phyloP scores from a whole-genome alignment of 352 stramenopile genomes.

The Thalassiosira exigua region DNA sequence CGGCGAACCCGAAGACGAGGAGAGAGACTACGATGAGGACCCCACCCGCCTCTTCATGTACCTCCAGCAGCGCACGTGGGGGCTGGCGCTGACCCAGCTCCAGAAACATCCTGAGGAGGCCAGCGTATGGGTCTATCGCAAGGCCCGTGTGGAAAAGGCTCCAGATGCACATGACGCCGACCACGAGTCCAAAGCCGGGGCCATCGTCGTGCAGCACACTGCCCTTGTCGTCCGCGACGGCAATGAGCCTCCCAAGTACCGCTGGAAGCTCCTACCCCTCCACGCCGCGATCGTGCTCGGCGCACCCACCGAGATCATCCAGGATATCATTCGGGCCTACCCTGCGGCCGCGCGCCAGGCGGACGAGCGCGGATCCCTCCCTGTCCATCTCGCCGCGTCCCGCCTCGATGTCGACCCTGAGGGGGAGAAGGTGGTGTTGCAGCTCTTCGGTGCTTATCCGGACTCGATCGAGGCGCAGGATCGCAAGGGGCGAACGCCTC shows the following conservation, averaged over 20 bases:
- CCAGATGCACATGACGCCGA: constrained; percentile 42
- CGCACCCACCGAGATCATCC: constrained; percentile 49
- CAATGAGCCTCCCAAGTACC: constrained; percentile 19
- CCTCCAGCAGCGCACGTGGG: constrained; percentile 55
- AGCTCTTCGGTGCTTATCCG: constrained; percentile 49
- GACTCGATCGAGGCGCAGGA: constrained; percentile 57
- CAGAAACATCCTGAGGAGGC: constrained; percentile 46
- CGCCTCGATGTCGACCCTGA: constrained; percentile 56
- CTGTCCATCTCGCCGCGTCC: constrained; percentile 55
- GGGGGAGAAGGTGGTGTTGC: constrained; percentile 54
- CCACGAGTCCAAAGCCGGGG: constrained; percentile 14
- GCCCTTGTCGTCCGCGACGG: constrained; percentile 45
- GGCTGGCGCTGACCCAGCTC: constrained; percentile 32
- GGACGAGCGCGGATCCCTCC: constrained; percentile 52
- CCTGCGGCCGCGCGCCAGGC: constrained; percentile 39
- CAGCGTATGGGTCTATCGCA: constrained; percentile 51
- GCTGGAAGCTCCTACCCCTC: constrained; percentile 57
- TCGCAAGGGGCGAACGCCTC: constrained; percentile 53
- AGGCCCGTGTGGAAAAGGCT: constrained; percentile 26
- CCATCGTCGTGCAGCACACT: constrained; percentile 26
- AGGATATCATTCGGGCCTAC: constrained; percentile 48
- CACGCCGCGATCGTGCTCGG: constrained; percentile 57
- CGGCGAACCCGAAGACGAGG: constrained; percentile 37
- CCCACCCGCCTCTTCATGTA: constrained; percentile 57
- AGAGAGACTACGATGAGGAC: constrained; percentile 54